Percentiles rank a stretch among this genome's conserved stretches.
These are phyloP conservation scores for Plantago elongata DNA, from an alignment of 257 asterid species.

Conservation along the genomic window DNA sequence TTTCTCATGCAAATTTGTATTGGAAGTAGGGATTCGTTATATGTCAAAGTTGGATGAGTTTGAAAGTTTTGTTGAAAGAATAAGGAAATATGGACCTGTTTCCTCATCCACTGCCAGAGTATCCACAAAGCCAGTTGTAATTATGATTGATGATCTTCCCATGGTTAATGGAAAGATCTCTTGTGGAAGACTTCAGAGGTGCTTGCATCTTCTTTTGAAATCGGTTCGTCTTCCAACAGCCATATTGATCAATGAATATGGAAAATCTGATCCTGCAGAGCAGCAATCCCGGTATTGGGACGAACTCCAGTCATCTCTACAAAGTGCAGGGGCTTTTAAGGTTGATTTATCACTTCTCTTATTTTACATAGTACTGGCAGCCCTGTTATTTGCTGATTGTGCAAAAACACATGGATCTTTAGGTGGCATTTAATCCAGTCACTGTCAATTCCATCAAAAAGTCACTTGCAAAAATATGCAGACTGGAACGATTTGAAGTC, in stretches of 20 bases:
- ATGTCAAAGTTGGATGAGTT: constrained; percentile 90
- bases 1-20: constrained; percentile 21
- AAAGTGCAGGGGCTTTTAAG: constrained; percentile 87
- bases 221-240: constrained; percentile 79
- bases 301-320: constrained; percentile 76
- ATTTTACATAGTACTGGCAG: constrained; percentile 6
- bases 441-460: constrained; percentile 67
- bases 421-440: constrained; percentile 83
- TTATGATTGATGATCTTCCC: constrained; percentile 93
- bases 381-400: constrained; percentile 17
- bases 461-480: constrained; percentile 59
- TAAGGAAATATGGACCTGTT: constrained; percentile 74
- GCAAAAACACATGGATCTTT: constrained; percentile 25
- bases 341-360: constrained; percentile 41
- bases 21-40: constrained; percentile 63
- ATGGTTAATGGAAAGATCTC: constrained; percentile 64
- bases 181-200: constrained; percentile 54
- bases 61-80: constrained; percentile 79
- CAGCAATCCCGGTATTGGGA: constrained; percentile 59
- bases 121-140: constrained; percentile 45
- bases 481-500: constrained; percentile 53
- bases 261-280: constrained; percentile 64
- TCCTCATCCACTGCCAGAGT: constrained; percentile 42
- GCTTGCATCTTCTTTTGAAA: constrained; percentile 80
- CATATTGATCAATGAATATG: constrained; percentile 65